Evolutionary conservation across 2,329 filamentous ascomycete species (phyloP).

Genomic region (Fusarium tjaetaba): DNA sequence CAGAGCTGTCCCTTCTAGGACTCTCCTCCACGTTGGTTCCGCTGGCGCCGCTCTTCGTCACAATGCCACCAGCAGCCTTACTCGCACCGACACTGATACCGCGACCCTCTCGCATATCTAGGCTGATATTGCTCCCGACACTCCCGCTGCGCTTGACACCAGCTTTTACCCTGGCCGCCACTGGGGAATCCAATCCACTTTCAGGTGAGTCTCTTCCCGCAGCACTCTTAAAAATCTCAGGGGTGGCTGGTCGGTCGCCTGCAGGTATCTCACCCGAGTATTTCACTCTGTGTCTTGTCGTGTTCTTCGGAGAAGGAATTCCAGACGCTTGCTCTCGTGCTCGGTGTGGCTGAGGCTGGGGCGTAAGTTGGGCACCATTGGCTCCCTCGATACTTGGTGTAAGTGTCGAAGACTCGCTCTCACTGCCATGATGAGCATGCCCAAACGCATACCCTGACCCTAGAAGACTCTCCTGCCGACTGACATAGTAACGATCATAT

Average conservation of each 20-base stretch:
- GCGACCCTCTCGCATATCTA: constrained; percentile 52
- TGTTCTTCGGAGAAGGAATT: constrained; percentile 33
- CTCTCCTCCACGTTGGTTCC: constrained; percentile 27
- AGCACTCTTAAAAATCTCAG: constrained; percentile 9
- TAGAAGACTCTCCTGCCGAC: constrained; percentile 61
- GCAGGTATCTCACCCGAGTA: constrained; percentile 18
- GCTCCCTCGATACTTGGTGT: constrained; percentile 37
- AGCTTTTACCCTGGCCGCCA: constrained; percentile 23
- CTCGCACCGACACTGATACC: constrained; percentile 55
- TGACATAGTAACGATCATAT: constrained; percentile 66
- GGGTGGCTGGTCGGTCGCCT: constrained; percentile 29
- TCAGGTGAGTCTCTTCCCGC: constrained; percentile 28
- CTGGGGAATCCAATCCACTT: constrained; percentile 30
- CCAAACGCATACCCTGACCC: constrained; percentile 47
- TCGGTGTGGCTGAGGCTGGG: constrained; percentile 41
- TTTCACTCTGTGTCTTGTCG: constrained; percentile 23
- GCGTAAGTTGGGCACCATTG: constrained; percentile 3
- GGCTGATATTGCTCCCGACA: constrained; percentile 50
- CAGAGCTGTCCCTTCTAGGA: constrained; percentile 13
- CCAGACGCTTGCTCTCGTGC: constrained; percentile 40
- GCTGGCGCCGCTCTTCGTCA: constrained; percentile 45
- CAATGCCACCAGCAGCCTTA: constrained; percentile 49
- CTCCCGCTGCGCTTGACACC: constrained; percentile 41
- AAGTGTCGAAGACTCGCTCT: constrained; percentile 51
- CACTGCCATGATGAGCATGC: constrained; percentile 46